These are phyloP conservation scores for Smittium culicis DNA, from an alignment of 371 early-diverging fungal species.

Conservation along the genomic window DNA sequence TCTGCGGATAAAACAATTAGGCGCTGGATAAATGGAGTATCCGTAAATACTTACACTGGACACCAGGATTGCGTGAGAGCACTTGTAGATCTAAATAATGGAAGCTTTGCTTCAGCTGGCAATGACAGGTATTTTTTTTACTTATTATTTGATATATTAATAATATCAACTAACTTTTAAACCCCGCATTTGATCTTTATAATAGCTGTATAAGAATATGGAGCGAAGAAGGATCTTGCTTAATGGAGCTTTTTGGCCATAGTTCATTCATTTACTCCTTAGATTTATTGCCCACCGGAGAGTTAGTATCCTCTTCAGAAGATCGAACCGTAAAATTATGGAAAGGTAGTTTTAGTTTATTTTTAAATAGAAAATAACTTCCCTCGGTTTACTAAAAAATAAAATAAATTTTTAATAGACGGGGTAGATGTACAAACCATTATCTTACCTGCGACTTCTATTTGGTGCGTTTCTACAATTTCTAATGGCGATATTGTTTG, in stretches of 20 bases:
- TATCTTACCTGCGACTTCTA: constrained; percentile 72
- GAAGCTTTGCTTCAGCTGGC: constrained; percentile 68
- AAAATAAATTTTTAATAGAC: constrained; percentile 26
- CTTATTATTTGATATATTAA: no score
- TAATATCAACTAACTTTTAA: no score
- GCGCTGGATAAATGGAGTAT: constrained; percentile 65
- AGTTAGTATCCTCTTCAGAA: constrained; percentile 81
- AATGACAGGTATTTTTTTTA: constrained; percentile 44
- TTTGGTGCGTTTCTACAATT: constrained; percentile 71
- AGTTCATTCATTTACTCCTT: constrained; percentile 87
- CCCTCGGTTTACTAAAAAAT: neutral
- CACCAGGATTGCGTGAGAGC: constrained; percentile 87
- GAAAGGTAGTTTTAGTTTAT: constrained; percentile 37
- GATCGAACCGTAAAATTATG: constrained; percentile 83
- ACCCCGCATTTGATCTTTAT: no score
- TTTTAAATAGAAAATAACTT: no score
- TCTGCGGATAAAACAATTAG: constrained; percentile 90
- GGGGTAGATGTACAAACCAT: constrained; percentile 62
- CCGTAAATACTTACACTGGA: constrained; percentile 54
- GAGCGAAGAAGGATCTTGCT: constrained; percentile 53
- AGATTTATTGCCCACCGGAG: constrained; percentile 49
- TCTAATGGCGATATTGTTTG: constrained; percentile 77
- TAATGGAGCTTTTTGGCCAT: constrained; percentile 73
- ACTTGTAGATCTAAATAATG: constrained; percentile 43
- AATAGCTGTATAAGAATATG: constrained; percentile 54